Evolutionary conservation across 2,329 filamentous ascomycete species (phyloP), one percentile per base, ranked within the genome.

Genomic region (Trichoderma harzianum): DNA sequence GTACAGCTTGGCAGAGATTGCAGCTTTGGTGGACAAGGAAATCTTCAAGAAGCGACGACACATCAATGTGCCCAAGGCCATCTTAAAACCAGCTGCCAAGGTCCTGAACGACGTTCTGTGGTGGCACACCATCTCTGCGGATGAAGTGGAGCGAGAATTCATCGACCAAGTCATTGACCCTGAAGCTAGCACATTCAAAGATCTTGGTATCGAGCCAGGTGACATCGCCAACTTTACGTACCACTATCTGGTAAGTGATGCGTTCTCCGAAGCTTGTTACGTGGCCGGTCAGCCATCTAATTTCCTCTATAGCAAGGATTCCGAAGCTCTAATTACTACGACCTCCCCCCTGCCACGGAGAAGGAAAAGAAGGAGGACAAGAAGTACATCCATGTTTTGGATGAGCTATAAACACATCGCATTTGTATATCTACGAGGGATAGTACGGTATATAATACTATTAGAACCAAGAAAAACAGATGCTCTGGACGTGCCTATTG

Each of bases 371-470:
- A 89, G 78, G 95, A 98, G 83, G 95, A 98, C 84, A 96, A 91
- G 89, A 96, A 98, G 87, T 99, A 97, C 82, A 85, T 98, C 82
- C 96, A 99, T 82, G 95, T 99, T 73, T 85, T 94, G 80, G 93
- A 97, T 81, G 92, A 96, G 82, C 89, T 94, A 87, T 96, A 91
- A 72, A 61, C 24, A 36, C 34, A 24, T 16, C 26, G 55, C 53
- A 67, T 32, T 47, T 60, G 57, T 68, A 43, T 34, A 68, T 60
- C 39, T 34, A 51, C 12, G n/a, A 68, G 36, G 55, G 64, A 68
- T 53, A 53, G 47, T 53, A 53, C 26, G 30, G 43, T 60, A 68
- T 68, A 68, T 60, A 60, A 58, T 68, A 68, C 24, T 51, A 28
- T n/a, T 67, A 67, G 32, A 68, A 53, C 55, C 53, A 32, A 28